A percentile compares a stretch with the other conserved stretches of the same genome.
These are phyloP conservation scores for Chaetomidium leptoderma DNA, from an alignment of 495 filamentous ascomycete genomes.

Conservation along the genomic window DNA sequence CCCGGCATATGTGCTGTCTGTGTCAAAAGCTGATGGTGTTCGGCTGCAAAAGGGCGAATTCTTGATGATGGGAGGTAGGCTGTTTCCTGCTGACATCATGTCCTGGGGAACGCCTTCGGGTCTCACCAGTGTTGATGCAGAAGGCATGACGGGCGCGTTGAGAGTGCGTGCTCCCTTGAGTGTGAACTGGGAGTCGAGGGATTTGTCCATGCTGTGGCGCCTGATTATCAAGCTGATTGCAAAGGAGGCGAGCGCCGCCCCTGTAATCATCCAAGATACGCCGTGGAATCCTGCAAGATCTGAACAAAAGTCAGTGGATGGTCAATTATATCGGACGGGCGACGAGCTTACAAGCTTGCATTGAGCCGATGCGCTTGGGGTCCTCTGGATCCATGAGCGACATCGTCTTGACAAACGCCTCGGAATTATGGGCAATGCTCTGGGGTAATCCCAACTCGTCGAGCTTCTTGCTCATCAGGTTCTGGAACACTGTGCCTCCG, in stretches of 20 bases:
- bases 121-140: no score
- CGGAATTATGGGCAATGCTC: slow-evolving; percentile 41
- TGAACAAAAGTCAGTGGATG: neutral
- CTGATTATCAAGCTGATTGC: slow-evolving; percentile 23
- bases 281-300: slow-evolving; percentile 29
- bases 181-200: slow-evolving; percentile 26
- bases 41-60: neutral
- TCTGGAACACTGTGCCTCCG: slow-evolving; percentile 59
- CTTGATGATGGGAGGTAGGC: slow-evolving; percentile 1
- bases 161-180: slow-evolving; percentile 18
- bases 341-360: slow-evolving; percentile 25
- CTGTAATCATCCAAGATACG: slow-evolving; percentile 29
- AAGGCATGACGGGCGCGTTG: neutral
- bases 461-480: slow-evolving; percentile 48
- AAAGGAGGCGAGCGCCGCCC: slow-evolving; percentile 19
- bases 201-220: slow-evolving; percentile 29
- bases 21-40: slow-evolving; percentile 2
- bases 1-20: slow-evolving; percentile 1
- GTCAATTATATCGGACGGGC: no score
- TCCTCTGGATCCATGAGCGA: slow-evolving; percentile 22
- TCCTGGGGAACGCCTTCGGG: neutral
- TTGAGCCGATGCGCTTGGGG: slow-evolving; percentile 22
- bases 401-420: slow-evolving; percentile 43
- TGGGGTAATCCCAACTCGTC: slow-evolving; percentile 35
- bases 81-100: neutral